Evolutionary conservation across 805 yeast genomes (phyloP), one percentile per base, ranked within the genome.

Genomic region (Candida ortonii): DNA sequence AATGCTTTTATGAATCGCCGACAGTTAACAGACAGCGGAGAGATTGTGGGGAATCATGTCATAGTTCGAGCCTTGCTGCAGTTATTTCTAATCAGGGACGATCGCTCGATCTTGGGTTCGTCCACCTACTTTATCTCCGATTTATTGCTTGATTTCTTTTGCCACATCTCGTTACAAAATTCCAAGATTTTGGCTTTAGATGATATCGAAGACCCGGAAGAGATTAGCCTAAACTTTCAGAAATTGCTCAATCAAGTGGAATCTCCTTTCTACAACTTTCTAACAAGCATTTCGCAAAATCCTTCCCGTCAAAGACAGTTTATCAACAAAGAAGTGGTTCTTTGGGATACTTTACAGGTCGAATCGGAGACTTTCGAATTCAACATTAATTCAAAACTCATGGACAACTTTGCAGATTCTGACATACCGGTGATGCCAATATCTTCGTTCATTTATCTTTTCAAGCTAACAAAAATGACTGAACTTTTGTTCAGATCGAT

Each of bases 261-360:
- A 49, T 52, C 66, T 24, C 71, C 70, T 15, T 54, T 67, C 47
- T 53, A 65, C 53, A 66, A 71, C 47, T 59, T 64, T 64, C 51
- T 70, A 16, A 65, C 69, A 33, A 61, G 65, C 8, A 47, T 61
- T 12, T 66, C 76, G 5, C 81, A 80, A 55, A 90, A 90, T 50
- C 78, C 87, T 22, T 77, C 94, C 31, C 70, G 96, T 36, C 88
- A 86, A 51, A 75, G 96, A 43, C 96, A 86, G 54, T 74, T 82
- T 43, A 61, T 81, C 49, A 64, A 79, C 43, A 65, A 79, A 50
- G 64, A 71, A 50, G 51, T 78, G 36, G 49, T 71, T 28, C 45
- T 70, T 3, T 85, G 90, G 83, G 97, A 90, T 57, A 70, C 87
- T 2, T 62, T 85, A 20, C 97, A 90, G 51, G 93, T 84, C 7